Percentiles rank a stretch among this genome's conserved stretches.
phyloP scores from a whole-genome alignment of 208 protist species.

The Polymyxa betae region DNA sequence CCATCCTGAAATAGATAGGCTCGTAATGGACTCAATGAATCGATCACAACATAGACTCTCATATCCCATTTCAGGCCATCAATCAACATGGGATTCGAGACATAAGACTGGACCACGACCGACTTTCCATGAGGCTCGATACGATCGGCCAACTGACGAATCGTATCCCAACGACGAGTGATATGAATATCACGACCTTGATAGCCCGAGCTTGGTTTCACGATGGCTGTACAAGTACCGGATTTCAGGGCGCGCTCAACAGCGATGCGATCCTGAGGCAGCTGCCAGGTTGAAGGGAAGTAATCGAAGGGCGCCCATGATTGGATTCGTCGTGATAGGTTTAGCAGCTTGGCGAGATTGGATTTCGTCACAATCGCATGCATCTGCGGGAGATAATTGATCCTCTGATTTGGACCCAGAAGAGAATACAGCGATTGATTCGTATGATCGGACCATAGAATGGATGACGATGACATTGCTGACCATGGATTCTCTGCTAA shows the following conservation, averaged over 20 bases:
- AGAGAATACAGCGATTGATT: background rate
- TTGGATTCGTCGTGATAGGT: background rate
- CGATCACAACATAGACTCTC: conserved; percentile 66
- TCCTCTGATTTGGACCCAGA: background rate
- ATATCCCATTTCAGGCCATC: conserved; percentile 67
- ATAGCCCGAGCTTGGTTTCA: conserved; percentile 52
- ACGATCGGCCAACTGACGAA: background rate
- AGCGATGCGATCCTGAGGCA: conserved; percentile 39
- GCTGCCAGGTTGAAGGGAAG: conserved; percentile 8
- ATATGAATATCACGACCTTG: conserved; percentile 46
- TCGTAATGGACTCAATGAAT: conserved; percentile 59
- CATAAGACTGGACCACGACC: conserved; percentile 60
- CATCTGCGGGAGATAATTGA: conserved; percentile 49
- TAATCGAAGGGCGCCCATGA: background rate
- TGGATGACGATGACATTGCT: background rate
- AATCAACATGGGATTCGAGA: conserved; percentile 56
- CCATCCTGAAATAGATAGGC: conserved; percentile 62
- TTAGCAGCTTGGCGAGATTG: background rate
- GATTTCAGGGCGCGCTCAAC: background rate
- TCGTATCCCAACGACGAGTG: background rate
- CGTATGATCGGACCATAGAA: conserved; percentile 36
- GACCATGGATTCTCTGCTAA: background rate
- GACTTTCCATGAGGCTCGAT: background rate
- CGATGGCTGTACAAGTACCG: background rate
- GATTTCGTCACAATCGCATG: conserved; percentile 43